Conservation (phyloP, 495 filamentous ascomycete species). For the Apiosordaria backusii region DNA sequence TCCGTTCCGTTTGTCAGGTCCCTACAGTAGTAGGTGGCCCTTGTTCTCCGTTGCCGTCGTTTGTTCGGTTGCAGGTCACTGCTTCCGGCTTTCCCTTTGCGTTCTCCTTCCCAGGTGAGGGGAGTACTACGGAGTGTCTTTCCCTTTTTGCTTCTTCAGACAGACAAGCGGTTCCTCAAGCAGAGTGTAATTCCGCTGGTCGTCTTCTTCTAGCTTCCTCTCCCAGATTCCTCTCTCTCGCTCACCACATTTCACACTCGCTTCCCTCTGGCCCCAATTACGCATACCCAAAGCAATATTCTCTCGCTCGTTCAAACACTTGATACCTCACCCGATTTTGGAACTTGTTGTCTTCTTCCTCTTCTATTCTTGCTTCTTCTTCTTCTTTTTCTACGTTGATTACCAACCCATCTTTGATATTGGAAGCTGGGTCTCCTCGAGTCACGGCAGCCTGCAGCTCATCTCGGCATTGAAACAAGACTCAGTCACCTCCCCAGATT, state of each 20-base stretch:
- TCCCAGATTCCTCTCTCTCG: neutral
- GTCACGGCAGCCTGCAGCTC: neutral
- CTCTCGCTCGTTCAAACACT: neutral
- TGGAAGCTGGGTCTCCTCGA: slow-evolving; percentile 2
- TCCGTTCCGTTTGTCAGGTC: neutral
- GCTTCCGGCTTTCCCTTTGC: neutral
- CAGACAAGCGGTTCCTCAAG: neutral
- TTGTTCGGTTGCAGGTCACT: neutral
- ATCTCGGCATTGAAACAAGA: neutral
- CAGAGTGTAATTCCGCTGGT: neutral
- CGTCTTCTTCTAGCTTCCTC: neutral
- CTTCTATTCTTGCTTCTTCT: neutral
- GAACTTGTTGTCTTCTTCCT: neutral
- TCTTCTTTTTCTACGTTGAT: neutral
- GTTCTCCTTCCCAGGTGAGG: neutral
- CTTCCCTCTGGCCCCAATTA: neutral
- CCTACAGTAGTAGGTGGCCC: neutral
- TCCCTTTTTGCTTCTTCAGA: neutral
- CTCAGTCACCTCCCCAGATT: slow-evolving; percentile 2
- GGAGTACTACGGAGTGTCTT: neutral
- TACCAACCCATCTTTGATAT: slow-evolving; percentile 7
- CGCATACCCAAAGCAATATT: neutral
- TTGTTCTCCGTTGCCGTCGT: neutral
- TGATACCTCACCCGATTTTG: neutral
- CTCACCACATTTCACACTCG: neutral